These are phyloP conservation scores for Ogataea pilisensis DNA, from an alignment of 805 yeast species.

Conservation along the genomic window DNA sequence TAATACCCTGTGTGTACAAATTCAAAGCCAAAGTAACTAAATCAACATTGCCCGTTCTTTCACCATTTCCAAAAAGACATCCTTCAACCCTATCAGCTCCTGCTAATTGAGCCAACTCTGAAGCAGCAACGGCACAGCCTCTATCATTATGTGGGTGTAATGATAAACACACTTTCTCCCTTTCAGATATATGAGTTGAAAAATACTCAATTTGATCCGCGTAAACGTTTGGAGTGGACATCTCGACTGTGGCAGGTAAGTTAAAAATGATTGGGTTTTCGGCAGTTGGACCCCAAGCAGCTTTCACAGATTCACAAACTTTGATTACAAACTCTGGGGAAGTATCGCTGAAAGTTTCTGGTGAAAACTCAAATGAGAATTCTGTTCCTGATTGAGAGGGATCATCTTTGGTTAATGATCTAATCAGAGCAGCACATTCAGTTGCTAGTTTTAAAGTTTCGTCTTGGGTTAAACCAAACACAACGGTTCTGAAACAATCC, in stretches of 20 bases:
- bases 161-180: constrained; percentile 68
- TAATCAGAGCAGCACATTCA: constrained; percentile 64
- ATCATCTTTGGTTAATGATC: constrained; percentile 70
- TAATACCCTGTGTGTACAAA: constrained; percentile 73
- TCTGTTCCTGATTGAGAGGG: constrained; percentile 57
- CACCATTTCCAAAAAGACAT: constrained; percentile 80
- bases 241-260: constrained; percentile 79
- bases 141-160: constrained; percentile 77
- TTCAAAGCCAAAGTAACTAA: constrained; percentile 70
- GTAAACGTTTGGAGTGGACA: constrained; percentile 68
- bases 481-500: constrained; percentile 70
- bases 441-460: constrained; percentile 68
- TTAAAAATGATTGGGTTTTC: constrained; percentile 74
- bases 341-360: constrained; percentile 75
- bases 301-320: constrained; percentile 75
- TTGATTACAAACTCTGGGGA: constrained; percentile 70
- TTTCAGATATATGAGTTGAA: constrained; percentile 59
- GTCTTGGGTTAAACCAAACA: constrained; percentile 65
- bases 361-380: constrained; percentile 74
- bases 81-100: constrained; percentile 87
- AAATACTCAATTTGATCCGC: constrained; percentile 82
- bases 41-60: constrained; percentile 82
- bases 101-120: constrained; percentile 73
- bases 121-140: constrained; percentile 82
- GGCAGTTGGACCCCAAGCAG: constrained; percentile 74